A percentile compares a stretch with the other conserved stretches of the same genome.
These are phyloP conservation scores for Aureobasidium sp. DNA, from an alignment of 2,329 filamentous ascomycete genomes.

Conservation along the genomic window DNA sequence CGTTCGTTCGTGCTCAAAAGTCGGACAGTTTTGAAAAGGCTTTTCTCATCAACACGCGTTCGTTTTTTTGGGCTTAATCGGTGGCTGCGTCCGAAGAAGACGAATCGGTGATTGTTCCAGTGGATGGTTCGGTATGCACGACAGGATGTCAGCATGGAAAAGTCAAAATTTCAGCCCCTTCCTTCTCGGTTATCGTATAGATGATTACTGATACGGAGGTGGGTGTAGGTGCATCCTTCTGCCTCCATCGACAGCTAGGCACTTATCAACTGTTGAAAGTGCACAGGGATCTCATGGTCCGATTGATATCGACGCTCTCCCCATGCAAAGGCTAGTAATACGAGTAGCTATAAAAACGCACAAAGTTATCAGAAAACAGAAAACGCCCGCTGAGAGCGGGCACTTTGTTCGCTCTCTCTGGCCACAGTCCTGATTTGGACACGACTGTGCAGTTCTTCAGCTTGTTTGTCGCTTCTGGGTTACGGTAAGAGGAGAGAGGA, in stretches of 20 bases:
- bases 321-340: not conserved
- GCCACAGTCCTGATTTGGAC: not conserved
- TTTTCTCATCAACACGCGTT: not conserved
- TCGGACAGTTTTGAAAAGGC: not conserved
- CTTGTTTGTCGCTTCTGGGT: not conserved
- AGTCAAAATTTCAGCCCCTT: not conserved
- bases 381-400: not conserved
- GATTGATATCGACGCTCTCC: too few species aligned
- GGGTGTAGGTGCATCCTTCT: not conserved
- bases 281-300: not conserved
- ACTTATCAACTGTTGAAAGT: not conserved
- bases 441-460: not conserved
- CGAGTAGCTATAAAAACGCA: not conserved
- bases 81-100: not conserved
- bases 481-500: not conserved
- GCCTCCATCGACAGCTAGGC: not conserved
- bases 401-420: not conserved
- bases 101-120: not conserved
- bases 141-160: not conserved
- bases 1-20: not conserved
- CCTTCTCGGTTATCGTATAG: not conserved
- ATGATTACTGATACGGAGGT: not conserved
- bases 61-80: not conserved
- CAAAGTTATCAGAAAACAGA: not conserved
- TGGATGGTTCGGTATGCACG: not conserved